Evolutionary conservation across 108 stramenopile species (phyloP).

Genomic region (Nitzschia inconspicua): DNA sequence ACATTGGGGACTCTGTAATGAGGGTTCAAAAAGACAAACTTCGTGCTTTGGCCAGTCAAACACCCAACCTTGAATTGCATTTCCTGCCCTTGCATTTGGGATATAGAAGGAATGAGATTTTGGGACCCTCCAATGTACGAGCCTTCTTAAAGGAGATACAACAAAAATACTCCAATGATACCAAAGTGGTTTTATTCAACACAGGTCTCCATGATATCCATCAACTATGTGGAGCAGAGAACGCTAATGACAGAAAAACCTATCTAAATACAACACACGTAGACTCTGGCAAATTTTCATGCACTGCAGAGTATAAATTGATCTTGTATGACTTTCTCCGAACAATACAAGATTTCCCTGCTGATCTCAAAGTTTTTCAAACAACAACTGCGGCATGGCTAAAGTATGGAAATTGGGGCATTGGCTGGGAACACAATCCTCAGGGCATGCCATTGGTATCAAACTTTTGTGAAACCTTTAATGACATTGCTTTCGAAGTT

Average conservation of each 20-base stretch:
- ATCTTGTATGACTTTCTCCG: conserved; percentile 32
- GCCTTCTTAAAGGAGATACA: conserved; percentile 1
- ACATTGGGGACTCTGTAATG: conserved; percentile 76
- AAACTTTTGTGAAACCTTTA: conserved; percentile 49
- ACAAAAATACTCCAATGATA: conserved; percentile 10
- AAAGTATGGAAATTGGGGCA: conserved; percentile 75
- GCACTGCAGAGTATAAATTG: conserved; percentile 41
- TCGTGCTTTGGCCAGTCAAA: background rate
- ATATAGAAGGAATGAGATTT: conserved; percentile 12
- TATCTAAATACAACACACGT: conserved; percentile 18
- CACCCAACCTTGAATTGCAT: conserved; percentile 5
- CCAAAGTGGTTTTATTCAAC: conserved; percentile 62
- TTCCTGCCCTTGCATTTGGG: conserved; percentile 20
- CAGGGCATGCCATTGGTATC: conserved; percentile 60
- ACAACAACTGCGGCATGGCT: conserved; percentile 72
- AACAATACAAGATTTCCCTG: conserved; percentile 30
- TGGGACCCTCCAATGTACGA: conserved; percentile 2
- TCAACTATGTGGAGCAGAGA: conserved; percentile 54
- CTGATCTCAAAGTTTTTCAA: conserved; percentile 60
- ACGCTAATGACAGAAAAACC: conserved; percentile 15
- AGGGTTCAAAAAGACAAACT: conserved; percentile 46
- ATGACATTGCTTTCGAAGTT: conserved; percentile 51
- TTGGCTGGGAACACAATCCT: conserved; percentile 47
- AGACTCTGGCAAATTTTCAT: conserved; percentile 28
- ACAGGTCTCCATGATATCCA: conserved; percentile 75